Evolutionary conservation across 768 basidiomycete genomes (phyloP), one percentile per base, ranked within the genome.

Genomic region (Lactarius sp.): DNA sequence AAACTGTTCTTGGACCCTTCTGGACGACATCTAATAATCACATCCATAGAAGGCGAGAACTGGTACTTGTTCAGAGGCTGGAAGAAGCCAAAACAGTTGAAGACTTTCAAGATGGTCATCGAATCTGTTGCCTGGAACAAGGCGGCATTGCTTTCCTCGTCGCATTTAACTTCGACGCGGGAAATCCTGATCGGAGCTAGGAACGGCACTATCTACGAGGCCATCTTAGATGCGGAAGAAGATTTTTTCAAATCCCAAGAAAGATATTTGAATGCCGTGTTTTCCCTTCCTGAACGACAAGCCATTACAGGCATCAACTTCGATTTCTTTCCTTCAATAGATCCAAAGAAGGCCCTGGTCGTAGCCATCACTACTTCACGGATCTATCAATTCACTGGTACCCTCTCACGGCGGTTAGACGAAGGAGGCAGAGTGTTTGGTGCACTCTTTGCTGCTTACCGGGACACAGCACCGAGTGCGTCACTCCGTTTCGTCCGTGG

Each of bases 41-140:
- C 92, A 0, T 94, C 94, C 9, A 78, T 77, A 13, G 85, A 92
- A 70, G 94, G 94, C 56, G 95, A 99, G 72, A 95, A 92, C 65
- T 98, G 91, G 86, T 98, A 98, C 72, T 77, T 94, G 4, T 94
- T 85, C 70, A 80, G 83, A 58, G 81, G 83, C 9, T 88, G 87
- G 84, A 90, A 89, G 77, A 92, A 94, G 70, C 88, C 92, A 0
- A 82, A 84, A 50, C 87, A 81, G 50, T 78, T 98, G 58, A 88
- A 91, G 70, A 77, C 79, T 8, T 88, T 94, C 75, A 88, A 91
- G 73, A 86, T 92, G 79, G 81, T 91, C 70, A 88, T 98, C 67
- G 92, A 95, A 73, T 88, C 91, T 66, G 79, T 98, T 46, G 92
- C 92, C 0, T 98, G 96, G 96, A 94, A 93, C 70, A 88, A 84